phyloP scores from a whole-genome alignment of 345 rosid genomes.

The Corchorus olitorius region DNA sequence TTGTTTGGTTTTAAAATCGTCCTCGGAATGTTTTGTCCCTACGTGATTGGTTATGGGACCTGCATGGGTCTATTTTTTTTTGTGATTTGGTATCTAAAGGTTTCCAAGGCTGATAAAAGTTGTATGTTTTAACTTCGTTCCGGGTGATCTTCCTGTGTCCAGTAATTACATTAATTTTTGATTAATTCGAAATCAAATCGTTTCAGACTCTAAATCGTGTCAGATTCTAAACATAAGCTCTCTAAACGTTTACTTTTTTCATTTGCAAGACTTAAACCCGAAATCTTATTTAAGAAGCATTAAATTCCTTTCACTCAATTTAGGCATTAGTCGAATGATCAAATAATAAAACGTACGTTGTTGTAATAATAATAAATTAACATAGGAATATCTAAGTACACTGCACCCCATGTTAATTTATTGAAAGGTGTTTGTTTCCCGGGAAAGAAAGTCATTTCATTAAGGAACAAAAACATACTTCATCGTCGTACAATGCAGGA shows the following conservation, averaged over 20 bases:
- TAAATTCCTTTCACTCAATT: too few relatives aligned
- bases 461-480: neutral
- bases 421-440: neutral
- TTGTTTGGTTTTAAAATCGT: neutral
- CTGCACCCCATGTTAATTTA: neutral
- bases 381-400: neutral
- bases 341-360: too few relatives aligned
- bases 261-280: too few relatives aligned
- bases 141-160: too few relatives aligned
- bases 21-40: neutral
- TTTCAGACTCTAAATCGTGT: too few relatives aligned
- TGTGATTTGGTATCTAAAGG: neutral
- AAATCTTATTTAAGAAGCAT: too few relatives aligned
- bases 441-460: neutral
- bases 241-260: too few relatives aligned
- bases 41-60: conserved; percentile 12
- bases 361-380: too few relatives aligned
- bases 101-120: neutral
- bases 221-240: too few relatives aligned
- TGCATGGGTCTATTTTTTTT: neutral
- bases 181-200: too few relatives aligned
- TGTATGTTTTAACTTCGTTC: neutral
- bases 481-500: neutral
- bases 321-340: too few relatives aligned
- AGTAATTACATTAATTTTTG: too few relatives aligned